Evolutionary conservation across 2,329 filamentous ascomycete species (phyloP).

Genomic region (Fusarium sp.): DNA sequence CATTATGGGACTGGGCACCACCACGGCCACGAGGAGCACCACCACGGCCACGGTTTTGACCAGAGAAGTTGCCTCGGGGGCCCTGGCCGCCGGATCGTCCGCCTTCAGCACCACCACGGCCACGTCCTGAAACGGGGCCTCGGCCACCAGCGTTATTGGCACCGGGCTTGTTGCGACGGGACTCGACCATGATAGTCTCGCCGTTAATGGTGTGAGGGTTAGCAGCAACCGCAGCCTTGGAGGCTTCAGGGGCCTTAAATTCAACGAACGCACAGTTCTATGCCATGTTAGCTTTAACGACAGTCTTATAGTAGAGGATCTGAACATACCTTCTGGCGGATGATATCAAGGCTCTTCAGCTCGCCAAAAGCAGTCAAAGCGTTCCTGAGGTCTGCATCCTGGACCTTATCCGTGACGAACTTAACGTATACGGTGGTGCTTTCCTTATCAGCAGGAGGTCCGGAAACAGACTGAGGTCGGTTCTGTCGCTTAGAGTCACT

Average conservation of each 20-base stretch:
- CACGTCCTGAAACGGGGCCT: slow-evolving; percentile 69
- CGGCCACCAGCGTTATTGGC: slow-evolving; percentile 76
- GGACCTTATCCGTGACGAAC: slow-evolving; percentile 91
- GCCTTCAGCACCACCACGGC: slow-evolving; percentile 73
- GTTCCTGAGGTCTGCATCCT: slow-evolving; percentile 75
- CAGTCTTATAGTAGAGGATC: background rate
- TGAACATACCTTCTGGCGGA: slow-evolving; percentile 78
- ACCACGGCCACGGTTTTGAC: slow-evolving; percentile 73
- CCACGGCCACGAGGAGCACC: slow-evolving; percentile 73
- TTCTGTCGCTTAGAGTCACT: slow-evolving; percentile 86
- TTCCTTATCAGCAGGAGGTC: slow-evolving; percentile 73
- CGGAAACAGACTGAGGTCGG: slow-evolving; percentile 73
- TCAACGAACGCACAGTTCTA: slow-evolving; percentile 98
- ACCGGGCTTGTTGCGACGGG: slow-evolving; percentile 80
- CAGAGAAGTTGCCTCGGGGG: slow-evolving; percentile 76
- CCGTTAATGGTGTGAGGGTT: slow-evolving; percentile 89
- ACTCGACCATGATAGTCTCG: slow-evolving; percentile 87
- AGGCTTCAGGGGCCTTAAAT: slow-evolving; percentile 82
- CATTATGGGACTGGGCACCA: slow-evolving; percentile 64
- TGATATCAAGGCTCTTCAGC: slow-evolving; percentile 79
- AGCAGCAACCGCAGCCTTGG: slow-evolving; percentile 81
- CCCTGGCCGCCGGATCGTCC: slow-evolving; percentile 69
- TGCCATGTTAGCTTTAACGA: slow-evolving; percentile 25
- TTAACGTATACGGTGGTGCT: slow-evolving; percentile 90
- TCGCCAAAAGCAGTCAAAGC: slow-evolving; percentile 78